A percentile compares a stretch with the other conserved stretches of the same genome.
Conservation (phyloP, 352 stramenopile genomes). For the Pythium aphanidermatum region DNA sequence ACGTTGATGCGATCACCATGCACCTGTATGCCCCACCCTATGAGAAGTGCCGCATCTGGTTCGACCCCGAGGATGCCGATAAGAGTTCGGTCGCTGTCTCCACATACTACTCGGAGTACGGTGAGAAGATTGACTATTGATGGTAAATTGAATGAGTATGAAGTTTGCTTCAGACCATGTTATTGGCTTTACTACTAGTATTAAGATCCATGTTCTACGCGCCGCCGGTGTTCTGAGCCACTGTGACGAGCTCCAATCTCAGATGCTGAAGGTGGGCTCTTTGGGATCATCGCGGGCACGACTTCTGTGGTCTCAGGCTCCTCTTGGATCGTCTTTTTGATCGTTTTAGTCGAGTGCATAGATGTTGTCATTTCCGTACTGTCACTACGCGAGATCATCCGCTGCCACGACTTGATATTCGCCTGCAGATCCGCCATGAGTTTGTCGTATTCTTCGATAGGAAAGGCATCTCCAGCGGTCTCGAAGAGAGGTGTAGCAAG, state of each 20-base stretch:
- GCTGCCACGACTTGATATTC: slow-evolving; percentile 49
- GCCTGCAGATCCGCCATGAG: slow-evolving; percentile 44
- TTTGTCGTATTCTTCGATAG: slow-evolving; percentile 49
- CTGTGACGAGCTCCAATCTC: too few species aligned
- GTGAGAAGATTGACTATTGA: slow-evolving; percentile 32
- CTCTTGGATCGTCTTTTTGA: slow-evolving; percentile 5
- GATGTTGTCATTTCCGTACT: slow-evolving; percentile 6
- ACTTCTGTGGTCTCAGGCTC: neutral
- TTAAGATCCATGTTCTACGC: too few species aligned
- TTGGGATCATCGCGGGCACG: slow-evolving; percentile 1
- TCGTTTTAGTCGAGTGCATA: neutral
- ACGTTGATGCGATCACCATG: slow-evolving; percentile 87
- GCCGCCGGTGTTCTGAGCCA: too few species aligned
- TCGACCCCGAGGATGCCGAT: slow-evolving; percentile 50
- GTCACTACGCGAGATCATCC: slow-evolving; percentile 29
- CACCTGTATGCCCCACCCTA: slow-evolving; percentile 93
- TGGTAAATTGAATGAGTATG: neutral
- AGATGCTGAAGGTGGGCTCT: too few species aligned
- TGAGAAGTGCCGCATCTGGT: slow-evolving; percentile 87
- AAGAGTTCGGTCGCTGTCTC: slow-evolving; percentile 64
- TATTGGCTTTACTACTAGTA: too few species aligned
- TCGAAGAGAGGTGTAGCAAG: slow-evolving; percentile 60
- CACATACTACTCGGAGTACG: slow-evolving; percentile 83
- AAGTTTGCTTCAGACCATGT: too few species aligned
- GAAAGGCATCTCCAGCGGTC: slow-evolving; percentile 46